A percentile compares a stretch with the other conserved stretches of the same genome.
phyloP scores from a whole-genome alignment of 768 basidiomycete genomes.

The Infundibulicybe gibba region DNA sequence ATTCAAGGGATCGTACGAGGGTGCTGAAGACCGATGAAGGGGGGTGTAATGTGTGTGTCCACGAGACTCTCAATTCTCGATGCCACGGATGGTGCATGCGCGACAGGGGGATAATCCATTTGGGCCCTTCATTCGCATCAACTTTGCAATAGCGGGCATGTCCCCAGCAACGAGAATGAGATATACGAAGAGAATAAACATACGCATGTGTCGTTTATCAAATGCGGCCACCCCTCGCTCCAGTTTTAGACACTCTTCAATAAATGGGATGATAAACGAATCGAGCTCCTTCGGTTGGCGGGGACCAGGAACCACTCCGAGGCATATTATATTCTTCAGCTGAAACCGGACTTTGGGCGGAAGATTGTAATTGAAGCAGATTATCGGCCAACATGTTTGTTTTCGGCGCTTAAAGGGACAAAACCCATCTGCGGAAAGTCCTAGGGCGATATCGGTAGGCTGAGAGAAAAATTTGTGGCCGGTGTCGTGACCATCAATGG shows the following conservation, averaged over 20 bases:
- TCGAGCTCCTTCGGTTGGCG: conserved; percentile 29
- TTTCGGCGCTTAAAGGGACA: conserved; percentile 24
- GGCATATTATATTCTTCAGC: conserved; percentile 23
- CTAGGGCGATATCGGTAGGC: too few relatives aligned
- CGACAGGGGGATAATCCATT: conserved; percentile 30
- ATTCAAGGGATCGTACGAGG: conserved; percentile 12
- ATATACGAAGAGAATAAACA: conserved; percentile 13
- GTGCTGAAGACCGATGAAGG: conserved; percentile 8
- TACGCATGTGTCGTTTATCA: conserved; percentile 13
- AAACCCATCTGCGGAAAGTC: too few relatives aligned
- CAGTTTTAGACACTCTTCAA: conserved; percentile 27
- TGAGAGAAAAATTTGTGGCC: too few relatives aligned
- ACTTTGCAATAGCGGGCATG: conserved; percentile 16
- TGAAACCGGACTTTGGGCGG: conserved; percentile 25
- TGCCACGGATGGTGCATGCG: conserved; percentile 23
- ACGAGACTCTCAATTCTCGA: conserved; percentile 8
- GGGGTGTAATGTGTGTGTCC: conserved; percentile 17
- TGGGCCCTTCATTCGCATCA: conserved; percentile 32
- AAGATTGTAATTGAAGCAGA: conserved; percentile 29
- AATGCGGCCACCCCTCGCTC: conserved; percentile 26
- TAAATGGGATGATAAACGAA: conserved; percentile 33
- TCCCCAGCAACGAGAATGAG: conserved; percentile 17
- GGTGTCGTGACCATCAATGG: too few relatives aligned
- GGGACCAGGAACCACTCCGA: conserved; percentile 38
- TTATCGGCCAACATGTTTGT: conserved; percentile 31